Conservation (phyloP, 345 rosid species). For the Eucalyptus dawsonii region DNA sequence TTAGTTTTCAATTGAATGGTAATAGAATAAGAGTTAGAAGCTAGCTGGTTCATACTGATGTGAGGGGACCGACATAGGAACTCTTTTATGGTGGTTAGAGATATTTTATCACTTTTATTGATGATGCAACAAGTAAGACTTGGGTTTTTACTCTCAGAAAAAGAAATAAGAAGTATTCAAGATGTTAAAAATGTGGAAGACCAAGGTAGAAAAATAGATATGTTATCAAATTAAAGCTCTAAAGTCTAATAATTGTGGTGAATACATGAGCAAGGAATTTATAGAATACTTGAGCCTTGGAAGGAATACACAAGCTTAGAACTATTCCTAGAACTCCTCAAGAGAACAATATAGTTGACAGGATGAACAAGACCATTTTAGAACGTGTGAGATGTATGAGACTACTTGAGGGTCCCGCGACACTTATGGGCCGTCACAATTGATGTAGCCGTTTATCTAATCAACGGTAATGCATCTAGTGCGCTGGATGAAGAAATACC, state of each 20-base stretch:
- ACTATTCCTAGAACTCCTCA: background rate
- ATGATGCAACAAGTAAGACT: background rate
- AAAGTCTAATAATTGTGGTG: background rate
- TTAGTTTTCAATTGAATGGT: background rate
- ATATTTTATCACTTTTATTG: background rate
- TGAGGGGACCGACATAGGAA: fast-evolving
- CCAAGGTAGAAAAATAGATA: no score
- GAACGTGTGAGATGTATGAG: background rate
- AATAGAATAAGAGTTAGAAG: fast-evolving
- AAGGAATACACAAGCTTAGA: background rate
- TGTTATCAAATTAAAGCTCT: no score
- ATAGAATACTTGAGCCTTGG: background rate
- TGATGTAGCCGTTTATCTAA: no score
- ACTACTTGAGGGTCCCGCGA: fast-evolving
- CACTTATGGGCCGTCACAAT: fast-evolving
- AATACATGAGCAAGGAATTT: background rate
- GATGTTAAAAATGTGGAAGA: background rate
- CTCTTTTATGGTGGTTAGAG: background rate
- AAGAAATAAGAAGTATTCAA: no score
- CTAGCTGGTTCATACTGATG: no score
- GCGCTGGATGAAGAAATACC: no score
- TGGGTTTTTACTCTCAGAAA: fast-evolving
- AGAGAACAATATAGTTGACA: fast-evolving
- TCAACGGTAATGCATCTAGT: no score
- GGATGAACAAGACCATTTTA: background rate